Base-by-base conservation (phyloP, 176 grass and related monocot species). In the barley (Hordeum vulgare) region DNA sequence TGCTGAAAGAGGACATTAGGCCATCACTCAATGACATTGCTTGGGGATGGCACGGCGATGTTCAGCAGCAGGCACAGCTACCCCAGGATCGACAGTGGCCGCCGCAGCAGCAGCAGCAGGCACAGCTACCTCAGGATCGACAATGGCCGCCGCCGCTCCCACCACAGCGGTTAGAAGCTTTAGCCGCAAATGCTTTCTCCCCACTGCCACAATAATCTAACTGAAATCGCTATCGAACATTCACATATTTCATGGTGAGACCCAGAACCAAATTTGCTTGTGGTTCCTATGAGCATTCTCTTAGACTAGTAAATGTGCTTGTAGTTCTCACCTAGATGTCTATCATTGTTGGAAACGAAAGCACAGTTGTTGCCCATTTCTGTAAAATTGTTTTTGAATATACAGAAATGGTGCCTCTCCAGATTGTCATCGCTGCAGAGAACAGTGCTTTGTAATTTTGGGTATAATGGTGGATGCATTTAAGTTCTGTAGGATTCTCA, bases 41-140 rank as follows among this genome's bases (percentile, higher is more conserved):
- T 27, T 97, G 94, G 94, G 60, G 88, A 62, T 97, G 92, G 83
- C 86, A 94, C 68, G 87, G 87, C 49, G 86, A 94, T 79, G 71
- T 51, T 53, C 74, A 80, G 7, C 80, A 83, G 24, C 64, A 88
- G 27, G 37, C 47, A 36, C 4, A 21, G 18, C 54, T 20, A 37
- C 26, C 58, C 65, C 8, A 11, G 40, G 63, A 91, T 77, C 62
- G 45, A 24, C 64, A 69, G 51, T 71, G 45, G 2, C 27, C 10
- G 6, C 63, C 7, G 6, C 68, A 1, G n/a, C 44, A 49, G 6
- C 68, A 1, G n/a, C 44, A 49, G 10, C 51, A 34, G 29, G 12
- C 61, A 54, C 4, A 21, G 9, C 54, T 18, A 36, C 33, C 58
- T 71, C 8, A 11, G 40, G 57, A 86, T 77, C 62, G 45, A 24